Evolutionary conservation across 2,329 filamentous ascomycete genomes (phyloP), one percentile per base, ranked within the genome.

Genomic region (Aspergillus fijiensis): DNA sequence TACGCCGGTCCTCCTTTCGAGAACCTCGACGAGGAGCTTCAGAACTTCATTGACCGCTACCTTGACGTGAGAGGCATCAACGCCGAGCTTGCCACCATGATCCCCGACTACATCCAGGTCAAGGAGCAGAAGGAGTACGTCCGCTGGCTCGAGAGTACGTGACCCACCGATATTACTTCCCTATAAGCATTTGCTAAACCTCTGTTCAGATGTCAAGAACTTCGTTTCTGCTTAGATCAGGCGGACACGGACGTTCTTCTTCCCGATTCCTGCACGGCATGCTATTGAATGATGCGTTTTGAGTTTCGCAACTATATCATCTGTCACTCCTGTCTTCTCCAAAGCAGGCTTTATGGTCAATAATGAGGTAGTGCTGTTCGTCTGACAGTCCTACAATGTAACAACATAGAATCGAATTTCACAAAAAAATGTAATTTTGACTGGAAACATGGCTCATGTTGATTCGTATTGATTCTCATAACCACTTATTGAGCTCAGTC

Each of bases 81-180:
- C 72, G 88, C 89, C 69, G 86, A 89, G 60, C 85, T 99, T 70
- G 94, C 93, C 57, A 81, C 93, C 67, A 97, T 98, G 78, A 89
- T 96, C 49, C 92, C 93, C 42, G 93, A 98, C 77, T 99, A 96
- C 81, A 93, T 98, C 73, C 92, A 98, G 75, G 87, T 90, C 80
- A 99, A 99, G 88, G 95, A 99, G 86, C 94, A 98, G 86, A 90
- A 88, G 80, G 95, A 99, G 84, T 99, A 99, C 79, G 81, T 96
- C 63, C 81, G 85, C 67, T 99, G 96, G 95, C 82, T 99, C 77
- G 85, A 87, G 77, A 87, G 84, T 85, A 77, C 77, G 82, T 71
- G 57, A 31, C 58, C 52, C 52, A 58, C 12, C 51, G 14, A 16
- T 19, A n/a, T 0, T 35, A 35, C 1, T 11, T 50, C n/a, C n/a